Base-by-base conservation (phyloP, 2,329 filamentous ascomycete genomes). In the Waltergamsia citrina region DNA sequence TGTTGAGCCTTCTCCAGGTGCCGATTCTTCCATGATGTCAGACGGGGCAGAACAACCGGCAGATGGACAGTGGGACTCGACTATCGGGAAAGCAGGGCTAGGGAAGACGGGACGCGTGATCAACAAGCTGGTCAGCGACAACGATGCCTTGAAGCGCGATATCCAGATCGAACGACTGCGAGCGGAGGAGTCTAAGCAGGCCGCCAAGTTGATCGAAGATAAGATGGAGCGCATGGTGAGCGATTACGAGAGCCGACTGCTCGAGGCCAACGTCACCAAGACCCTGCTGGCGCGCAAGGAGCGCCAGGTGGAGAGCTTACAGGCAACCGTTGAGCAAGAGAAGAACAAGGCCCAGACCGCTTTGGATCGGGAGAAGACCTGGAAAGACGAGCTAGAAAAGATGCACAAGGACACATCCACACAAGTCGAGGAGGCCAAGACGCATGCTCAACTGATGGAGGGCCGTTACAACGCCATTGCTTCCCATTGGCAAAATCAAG, bases 91-190 rank as follows among this genome's bases (percentile, higher is more conserved):
- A 49, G 78, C 79, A 7, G 78, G 75, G 3, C 60, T 81, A 3
- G 81, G 81, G 28, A 86, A 86, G 62, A 85, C 79, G 8, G 81
- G 81, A 7, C 69, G 81, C 22, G 81, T 86, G 34, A 90, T 92
- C 54, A 85, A 92, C 58, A 76, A 78, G 49, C 70, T 92, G 35
- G 84, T 86, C 50, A 78, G 79, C 34, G 84, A 90, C 51, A 87
- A 87, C 45, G 84, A 90, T 49, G 71, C 78, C 26, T 64, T 90
- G 29, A 83, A 83, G 46, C 72, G 83, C 34, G 83, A 90, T 42
- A 65, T 84, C 37, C 67, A 80, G 47, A 72, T 81, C 37, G 78
- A 83, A 54, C 65, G 67, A 15, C 52, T 81, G 35, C 69, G 70
- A 29, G 69, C 79, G 29, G 81, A 86, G 38, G 83, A 87, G 48